These are phyloP conservation scores for Claviceps sorghi DNA, from an alignment of 2,329 filamentous ascomycete genomes.

Conservation along the genomic window DNA sequence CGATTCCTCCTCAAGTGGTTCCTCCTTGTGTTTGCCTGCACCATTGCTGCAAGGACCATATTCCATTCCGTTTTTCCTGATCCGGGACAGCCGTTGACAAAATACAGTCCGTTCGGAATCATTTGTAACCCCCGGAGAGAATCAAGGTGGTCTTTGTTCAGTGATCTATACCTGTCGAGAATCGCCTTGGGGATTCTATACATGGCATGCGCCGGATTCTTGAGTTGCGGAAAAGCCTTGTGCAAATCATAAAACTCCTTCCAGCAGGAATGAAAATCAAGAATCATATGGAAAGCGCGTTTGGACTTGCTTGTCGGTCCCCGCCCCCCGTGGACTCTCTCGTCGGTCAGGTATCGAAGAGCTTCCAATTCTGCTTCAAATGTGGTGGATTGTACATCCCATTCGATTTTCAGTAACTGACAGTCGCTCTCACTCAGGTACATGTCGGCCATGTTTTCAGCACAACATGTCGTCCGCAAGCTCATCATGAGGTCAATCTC, in stretches of 20 bases:
- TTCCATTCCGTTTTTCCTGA: slow-evolving; percentile 34
- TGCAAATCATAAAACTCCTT: slow-evolving; percentile 14
- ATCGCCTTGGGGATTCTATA: slow-evolving; percentile 14
- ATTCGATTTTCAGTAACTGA: slow-evolving; percentile 14
- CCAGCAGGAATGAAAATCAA: slow-evolving; percentile 13
- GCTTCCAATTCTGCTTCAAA: slow-evolving; percentile 21
- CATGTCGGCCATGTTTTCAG: slow-evolving; percentile 10
- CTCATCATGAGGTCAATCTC: slow-evolving; percentile 43
- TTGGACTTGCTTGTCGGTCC: slow-evolving; percentile 10
- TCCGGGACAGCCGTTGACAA: slow-evolving; percentile 32
- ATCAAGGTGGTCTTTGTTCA: slow-evolving; percentile 23
- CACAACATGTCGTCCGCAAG: slow-evolving; percentile 43
- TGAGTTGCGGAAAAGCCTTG: slow-evolving; percentile 19
- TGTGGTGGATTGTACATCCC: slow-evolving; percentile 14
- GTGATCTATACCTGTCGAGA: slow-evolving; percentile 15
- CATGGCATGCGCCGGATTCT: slow-evolving; percentile 10
- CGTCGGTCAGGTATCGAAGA: slow-evolving; percentile 12
- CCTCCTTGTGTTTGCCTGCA: slow-evolving; percentile 17
- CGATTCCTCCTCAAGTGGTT: slow-evolving; percentile 14
- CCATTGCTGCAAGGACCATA: slow-evolving; percentile 25
- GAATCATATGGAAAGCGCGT: slow-evolving; percentile 20
- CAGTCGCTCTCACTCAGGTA: slow-evolving; percentile 6
- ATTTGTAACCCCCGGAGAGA: slow-evolving; percentile 21
- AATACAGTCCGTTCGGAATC: slow-evolving; percentile 28
- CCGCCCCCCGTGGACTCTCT: slow-evolving; percentile 8